Percentiles rank a stretch among this genome's conserved stretches.
phyloP scores from a whole-genome alignment of 2,329 filamentous ascomycete genomes.

The Hymenotorrendiella dingleyae region DNA sequence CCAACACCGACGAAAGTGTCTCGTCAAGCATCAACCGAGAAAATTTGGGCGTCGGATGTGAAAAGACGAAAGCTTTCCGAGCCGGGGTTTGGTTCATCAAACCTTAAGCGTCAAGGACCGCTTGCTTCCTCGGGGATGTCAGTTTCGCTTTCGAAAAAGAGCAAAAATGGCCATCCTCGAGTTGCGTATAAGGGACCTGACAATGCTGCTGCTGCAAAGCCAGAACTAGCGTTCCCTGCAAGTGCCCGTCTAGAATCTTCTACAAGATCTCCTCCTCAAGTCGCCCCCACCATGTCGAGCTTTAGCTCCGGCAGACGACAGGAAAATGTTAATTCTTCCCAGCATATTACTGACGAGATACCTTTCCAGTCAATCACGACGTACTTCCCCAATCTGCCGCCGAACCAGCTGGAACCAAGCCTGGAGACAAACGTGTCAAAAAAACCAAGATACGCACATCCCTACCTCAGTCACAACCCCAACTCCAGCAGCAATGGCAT shows the following conservation, averaged over 20 bases:
- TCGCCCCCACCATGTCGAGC: not conserved
- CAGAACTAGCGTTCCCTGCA: not conserved
- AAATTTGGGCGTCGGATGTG: not conserved
- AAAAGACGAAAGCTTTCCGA: not conserved
- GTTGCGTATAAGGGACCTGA: not conserved
- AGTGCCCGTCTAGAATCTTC: not conserved
- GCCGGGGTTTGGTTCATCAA: no score
- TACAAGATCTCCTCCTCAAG: not conserved
- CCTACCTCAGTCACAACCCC: not conserved
- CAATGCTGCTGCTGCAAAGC: not conserved
- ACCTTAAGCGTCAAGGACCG: not conserved
- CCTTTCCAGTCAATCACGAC: not conserved
- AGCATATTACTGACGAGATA: not conserved
- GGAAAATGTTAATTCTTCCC: not conserved
- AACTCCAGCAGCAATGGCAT: not conserved
- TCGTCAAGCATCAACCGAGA: not conserved
- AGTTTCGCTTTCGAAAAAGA: not conserved
- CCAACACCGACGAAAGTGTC: not conserved
- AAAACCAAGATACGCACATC: not conserved
- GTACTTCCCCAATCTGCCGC: not conserved
- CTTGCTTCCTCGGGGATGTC: not conserved
- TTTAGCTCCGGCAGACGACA: not conserved
- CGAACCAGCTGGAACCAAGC: not conserved
- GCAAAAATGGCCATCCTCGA: not conserved
- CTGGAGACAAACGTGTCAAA: not conserved